Percentiles rank a stretch among this genome's conserved stretches.
Evolutionary conservation across 2,329 filamentous ascomycete species (phyloP).

Genomic region (Clarireedia hainanense): DNA sequence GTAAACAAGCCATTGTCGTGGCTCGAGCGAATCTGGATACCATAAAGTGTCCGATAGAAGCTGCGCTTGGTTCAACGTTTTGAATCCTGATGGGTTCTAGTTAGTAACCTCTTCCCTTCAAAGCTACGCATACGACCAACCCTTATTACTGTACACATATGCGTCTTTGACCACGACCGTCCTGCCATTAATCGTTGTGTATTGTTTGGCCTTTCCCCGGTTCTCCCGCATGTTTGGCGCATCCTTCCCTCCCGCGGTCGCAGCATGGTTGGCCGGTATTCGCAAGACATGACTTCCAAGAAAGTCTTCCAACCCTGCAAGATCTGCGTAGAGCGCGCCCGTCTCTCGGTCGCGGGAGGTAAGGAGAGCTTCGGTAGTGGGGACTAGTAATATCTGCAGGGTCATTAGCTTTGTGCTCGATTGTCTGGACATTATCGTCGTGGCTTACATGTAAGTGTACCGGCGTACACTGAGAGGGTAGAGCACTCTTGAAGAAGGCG

Average conservation of each 20-base stretch:
- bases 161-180: constrained; percentile 93
- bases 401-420: constrained; percentile 12
- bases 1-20: constrained; percentile 92
- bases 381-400: constrained; percentile 75
- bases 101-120: background rate
- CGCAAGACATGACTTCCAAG: constrained; percentile 93
- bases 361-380: constrained; percentile 84
- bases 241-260: constrained; percentile 48
- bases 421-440: background rate
- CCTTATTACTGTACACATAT: constrained; percentile 93
- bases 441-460: constrained; percentile 70
- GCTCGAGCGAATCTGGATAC: constrained; percentile 82
- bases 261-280: constrained; percentile 52
- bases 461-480: constrained; percentile 84
- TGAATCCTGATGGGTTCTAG: constrained; percentile 60
- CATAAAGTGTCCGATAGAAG: constrained; percentile 77
- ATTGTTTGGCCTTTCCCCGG: constrained; percentile 89
- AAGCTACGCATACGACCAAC: constrained; percentile 37
- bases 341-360: constrained; percentile 83
- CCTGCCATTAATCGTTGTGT: constrained; percentile 83
- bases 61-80: constrained; percentile 81
- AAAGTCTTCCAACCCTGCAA: constrained; percentile 87
- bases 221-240: constrained; percentile 68
- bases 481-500: constrained; percentile 96
- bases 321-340: constrained; percentile 66